Base-by-base conservation (phyloP, 2,329 filamentous ascomycete species). In the Lecanicillium sp. region DNA sequence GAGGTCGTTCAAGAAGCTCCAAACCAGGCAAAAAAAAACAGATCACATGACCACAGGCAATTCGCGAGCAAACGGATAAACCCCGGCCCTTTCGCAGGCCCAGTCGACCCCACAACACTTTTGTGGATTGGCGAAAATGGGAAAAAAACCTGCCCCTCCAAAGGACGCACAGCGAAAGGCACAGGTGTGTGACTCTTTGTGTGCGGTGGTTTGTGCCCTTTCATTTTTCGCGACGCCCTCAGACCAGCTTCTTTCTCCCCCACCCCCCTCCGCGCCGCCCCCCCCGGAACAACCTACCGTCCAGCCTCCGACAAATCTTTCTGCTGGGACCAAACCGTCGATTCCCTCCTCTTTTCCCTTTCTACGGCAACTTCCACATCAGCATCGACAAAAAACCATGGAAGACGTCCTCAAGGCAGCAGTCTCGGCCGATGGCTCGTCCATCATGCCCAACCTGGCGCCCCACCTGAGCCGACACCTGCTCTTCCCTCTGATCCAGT, bases 401-500 rank as follows among this genome's bases (percentile, higher is more conserved):
- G 66, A 68, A 58, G 62, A 70, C 59, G 58, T 72, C 67, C 60
- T 69, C 57, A 62, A 58, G 56, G 77, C 79, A 64, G n/a, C n/a
- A 26, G 75, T 84, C 50, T 61, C 64, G 69, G 80, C 78, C 62
- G 80, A 82, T 66, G 75, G 86, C 67, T 81, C 88, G 73, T 86
- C 85, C 66, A 81, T 97, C 55, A 80, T 96, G 60, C 87, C 89
- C 61, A 90, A 90, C 71, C 77, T 98, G 63, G 86, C 96, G 66
- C 84, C 84, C 58, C 84, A 94, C 68, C 87, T 98, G 68, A 93
- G 96, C 75, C 84, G 93, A 59, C 93, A 98, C 69, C 78, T 98
- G 61, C 87, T 97, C 64, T 98, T 95, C 73, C 93, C 93, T 57
- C 81, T 98, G 55, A 84, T 98, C 66, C 90, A 96, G 73, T 96